Evolutionary conservation across 2,329 filamentous ascomycete genomes (phyloP).

Genomic region (Aureobasidium sp.): DNA sequence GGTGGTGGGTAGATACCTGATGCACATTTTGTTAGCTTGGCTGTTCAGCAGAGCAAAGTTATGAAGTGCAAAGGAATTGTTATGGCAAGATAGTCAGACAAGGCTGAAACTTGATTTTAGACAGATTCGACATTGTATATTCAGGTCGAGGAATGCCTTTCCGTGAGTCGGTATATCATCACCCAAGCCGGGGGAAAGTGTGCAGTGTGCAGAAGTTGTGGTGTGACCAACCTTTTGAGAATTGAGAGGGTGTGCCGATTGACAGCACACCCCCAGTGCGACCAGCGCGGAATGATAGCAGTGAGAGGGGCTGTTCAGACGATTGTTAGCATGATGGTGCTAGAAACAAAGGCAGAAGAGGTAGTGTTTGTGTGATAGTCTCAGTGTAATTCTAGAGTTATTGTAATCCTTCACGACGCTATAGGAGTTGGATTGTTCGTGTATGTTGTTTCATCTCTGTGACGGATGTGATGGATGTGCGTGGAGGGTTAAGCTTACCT

Average conservation of each 20-base stretch:
- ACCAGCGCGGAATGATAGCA: not conserved
- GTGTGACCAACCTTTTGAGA: constrained; percentile 14
- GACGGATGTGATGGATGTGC: not conserved
- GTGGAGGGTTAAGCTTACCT: not conserved
- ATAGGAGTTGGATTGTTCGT: constrained; percentile 54
- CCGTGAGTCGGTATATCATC: constrained; percentile 55
- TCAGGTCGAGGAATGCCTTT: constrained; percentile 63
- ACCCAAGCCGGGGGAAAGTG: constrained; percentile 26
- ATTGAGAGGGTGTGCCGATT: not conserved
- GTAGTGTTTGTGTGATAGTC: not conserved
- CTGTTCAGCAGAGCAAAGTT: constrained; percentile 3
- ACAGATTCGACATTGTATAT: constrained; percentile 58
- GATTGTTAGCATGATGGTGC: constrained; percentile 3
- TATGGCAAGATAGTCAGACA: constrained; percentile 46
- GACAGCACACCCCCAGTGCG: not conserved
- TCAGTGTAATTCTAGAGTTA: constrained; percentile 53
- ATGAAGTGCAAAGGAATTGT: constrained; percentile 2
- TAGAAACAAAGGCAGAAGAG: not conserved
- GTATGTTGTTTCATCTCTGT: constrained; percentile 23
- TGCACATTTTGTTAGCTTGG: constrained; percentile 14
- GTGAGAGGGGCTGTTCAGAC: not conserved
- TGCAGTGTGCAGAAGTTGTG: not conserved
- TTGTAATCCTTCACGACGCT: constrained; percentile 44
- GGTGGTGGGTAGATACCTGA: constrained; percentile 16
- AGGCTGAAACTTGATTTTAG: constrained; percentile 58